Base-by-base conservation (phyloP, 2,329 filamentous ascomycete species). In the Hymenoscyphus linearis region DNA sequence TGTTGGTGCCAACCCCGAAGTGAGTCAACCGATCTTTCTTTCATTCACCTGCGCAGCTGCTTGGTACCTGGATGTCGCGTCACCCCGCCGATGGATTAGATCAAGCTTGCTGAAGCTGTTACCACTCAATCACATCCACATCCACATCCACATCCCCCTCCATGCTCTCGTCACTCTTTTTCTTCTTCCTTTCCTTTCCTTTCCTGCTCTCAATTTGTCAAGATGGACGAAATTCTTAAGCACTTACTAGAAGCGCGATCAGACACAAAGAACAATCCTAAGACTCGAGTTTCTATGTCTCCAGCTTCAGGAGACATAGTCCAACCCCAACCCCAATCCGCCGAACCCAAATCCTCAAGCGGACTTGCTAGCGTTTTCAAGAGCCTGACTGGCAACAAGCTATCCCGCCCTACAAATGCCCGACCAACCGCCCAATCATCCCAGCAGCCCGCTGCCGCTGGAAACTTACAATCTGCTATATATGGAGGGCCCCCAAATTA, bases 311-410 rank as follows among this genome's bases (percentile, higher is more conserved):
- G 82, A 77, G 83, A 86, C 77, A 80, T 79, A 69, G 72, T 76
- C 66, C 77, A 79, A 63, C 79, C 80, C 65, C 79, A 80, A 69
- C 31, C 76, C 66, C 77, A 79, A 63, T 79, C 80, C 64, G 79
- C 44, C 44, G 84, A 87, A 72, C 76, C 81, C 61, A 82, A 78
- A 75, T 79, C 75, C 69, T 73, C 78, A 47, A 78, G 84, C 64
- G 83, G 83, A 67, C 78, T 88, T 68, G 84, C 83, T 68, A 82
- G 83, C 67, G 84, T 88, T 64, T 84, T 88, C 71, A 85, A 85
- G 69, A 84, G 82, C 67, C 76, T 88, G 68, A 81, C 85, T 55
- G 70, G 72, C 68, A 78, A 78, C 61, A 85, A 80, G 72, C 75
- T 80, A 61, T 78, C 77, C 53, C 85, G 82, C 67, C 79, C 63